Evolutionary conservation across 2,329 filamentous ascomycete genomes (phyloP).

Genomic region (Exophiala spinifera): DNA sequence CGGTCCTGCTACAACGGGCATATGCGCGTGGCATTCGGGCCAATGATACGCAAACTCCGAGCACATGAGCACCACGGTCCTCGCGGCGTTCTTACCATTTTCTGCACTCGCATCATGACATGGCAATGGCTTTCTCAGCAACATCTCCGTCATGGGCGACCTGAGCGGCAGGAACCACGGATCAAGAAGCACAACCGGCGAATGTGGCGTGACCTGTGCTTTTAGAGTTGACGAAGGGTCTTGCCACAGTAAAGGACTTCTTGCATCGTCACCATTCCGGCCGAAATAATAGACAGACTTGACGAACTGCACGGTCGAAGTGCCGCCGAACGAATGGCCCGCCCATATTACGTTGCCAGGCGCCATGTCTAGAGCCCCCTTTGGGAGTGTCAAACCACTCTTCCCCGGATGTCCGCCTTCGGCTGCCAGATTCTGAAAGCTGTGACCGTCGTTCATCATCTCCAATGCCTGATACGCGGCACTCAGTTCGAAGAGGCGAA

Average conservation of each 20-base stretch:
- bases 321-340: conserved; percentile 78
- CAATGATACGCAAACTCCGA: conserved; percentile 51
- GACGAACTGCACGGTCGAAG: conserved; percentile 70
- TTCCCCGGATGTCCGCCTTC: neutral
- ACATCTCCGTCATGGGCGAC: conserved; percentile 57
- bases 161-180: conserved; percentile 75
- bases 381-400: conserved; percentile 44
- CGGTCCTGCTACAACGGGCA: neutral
- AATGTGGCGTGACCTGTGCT: conserved; percentile 64
- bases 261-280: neutral
- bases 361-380: conserved; percentile 60
- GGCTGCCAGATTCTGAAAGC: conserved; percentile 39
- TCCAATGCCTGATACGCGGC: conserved; percentile 66
- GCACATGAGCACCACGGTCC: conserved; percentile 1
- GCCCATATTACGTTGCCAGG: conserved; percentile 71
- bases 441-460: conserved; percentile 59
- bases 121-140: conserved; percentile 68
- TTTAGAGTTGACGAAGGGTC: conserved; percentile 54
- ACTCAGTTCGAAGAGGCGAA: conserved; percentile 75
- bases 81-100: conserved; percentile 24
- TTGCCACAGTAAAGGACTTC: conserved; percentile 40
- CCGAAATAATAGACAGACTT: conserved; percentile 68
- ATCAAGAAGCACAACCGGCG: conserved; percentile 68
- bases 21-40: conserved; percentile 37
- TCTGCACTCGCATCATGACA: conserved; percentile 46